Evolutionary conservation across 441 rosid genomes (phyloP).

Genomic region (Brassica hybrid): DNA sequence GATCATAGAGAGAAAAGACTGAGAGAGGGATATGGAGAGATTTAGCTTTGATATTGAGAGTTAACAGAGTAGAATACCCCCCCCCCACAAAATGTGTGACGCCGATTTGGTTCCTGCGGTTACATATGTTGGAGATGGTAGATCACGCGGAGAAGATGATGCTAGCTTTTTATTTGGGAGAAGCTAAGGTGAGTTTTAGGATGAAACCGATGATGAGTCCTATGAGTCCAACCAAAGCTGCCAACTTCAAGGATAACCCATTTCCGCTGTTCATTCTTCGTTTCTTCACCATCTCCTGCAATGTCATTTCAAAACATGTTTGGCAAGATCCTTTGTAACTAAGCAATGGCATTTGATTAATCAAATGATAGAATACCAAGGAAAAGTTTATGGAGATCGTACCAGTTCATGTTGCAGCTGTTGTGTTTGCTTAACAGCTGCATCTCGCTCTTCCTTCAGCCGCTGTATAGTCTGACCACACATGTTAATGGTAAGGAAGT

Average conservation of each 20-base stretch:
- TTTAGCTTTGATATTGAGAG: no score
- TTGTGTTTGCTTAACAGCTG: slow-evolving; percentile 71
- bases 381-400: slow-evolving; percentile 2
- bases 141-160: no score
- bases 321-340: not conserved
- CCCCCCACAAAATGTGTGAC: no score
- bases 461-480: slow-evolving; percentile 63
- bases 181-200: slow-evolving; percentile 71
- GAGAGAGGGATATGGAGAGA: no score
- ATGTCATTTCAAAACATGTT: slow-evolving; percentile 18
- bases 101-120: not conserved
- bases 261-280: slow-evolving; percentile 50
- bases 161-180: slow-evolving; percentile 44
- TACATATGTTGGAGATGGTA: no score
- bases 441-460: slow-evolving; percentile 84
- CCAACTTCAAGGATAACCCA: slow-evolving; percentile 81
- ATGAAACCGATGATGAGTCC: slow-evolving; percentile 85
- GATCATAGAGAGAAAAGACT: slow-evolving; percentile 8
- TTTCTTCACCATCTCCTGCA: slow-evolving; percentile 78
- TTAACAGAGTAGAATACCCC: slow-evolving; percentile 17
- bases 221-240: slow-evolving; percentile 77
- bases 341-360: not conserved
- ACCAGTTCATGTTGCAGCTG: slow-evolving; percentile 91
- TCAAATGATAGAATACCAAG: not conserved
- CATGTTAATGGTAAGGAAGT: no score